Evolutionary conservation across 371 early-diverging fungal genomes (phyloP), one percentile per base, ranked within the genome.

Genomic region (Lichtheimia ornata): DNA sequence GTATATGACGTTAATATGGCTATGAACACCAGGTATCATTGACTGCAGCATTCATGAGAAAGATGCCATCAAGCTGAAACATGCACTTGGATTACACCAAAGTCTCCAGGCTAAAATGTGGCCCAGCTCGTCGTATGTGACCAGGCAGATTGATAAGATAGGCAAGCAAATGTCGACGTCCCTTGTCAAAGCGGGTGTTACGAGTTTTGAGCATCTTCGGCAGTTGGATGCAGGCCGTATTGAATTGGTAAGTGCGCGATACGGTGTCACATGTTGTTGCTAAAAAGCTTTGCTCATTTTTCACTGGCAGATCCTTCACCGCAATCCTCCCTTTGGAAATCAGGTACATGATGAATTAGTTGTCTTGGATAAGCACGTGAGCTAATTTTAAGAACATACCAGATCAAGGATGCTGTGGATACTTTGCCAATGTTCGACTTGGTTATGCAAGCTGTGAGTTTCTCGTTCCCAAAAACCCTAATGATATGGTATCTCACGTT

Each of bases 261-360:
- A 5, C 22, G 22, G 11, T 45, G 45, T 51, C 40, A 43, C 2
- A 12, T 55, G 25, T 17, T 61, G 14, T 51, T 52, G 15, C 22
- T 22, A 1, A 22, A 44, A 14, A 22, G 28, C 6, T 2, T 41
- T 28, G n/a, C 35, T 56, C 50, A 35, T 52, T 25, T 35, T 28
- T 24, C 58, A 49, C 44, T 41, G 5, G 3, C 49, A 82, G 82
- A 60, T 82, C 2, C 9, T 77, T 13, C 74, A 77, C 56, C 77
- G 83, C 11, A 75, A 76, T 44, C 79, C 83, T 14, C 83, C 83
- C 0, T 83, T 83, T 67, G 83, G 83, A 6, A 72, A 58, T 22
- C 68, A 79, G 62, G 79, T 79, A 69, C 14, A 45, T 1, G 15
- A 56, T 45, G 50, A n/a, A 13, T 11, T 11, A 2, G 28, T 49